Conservation (phyloP, 2,329 filamentous ascomycete species). For the Botrytis fragariae region DNA sequence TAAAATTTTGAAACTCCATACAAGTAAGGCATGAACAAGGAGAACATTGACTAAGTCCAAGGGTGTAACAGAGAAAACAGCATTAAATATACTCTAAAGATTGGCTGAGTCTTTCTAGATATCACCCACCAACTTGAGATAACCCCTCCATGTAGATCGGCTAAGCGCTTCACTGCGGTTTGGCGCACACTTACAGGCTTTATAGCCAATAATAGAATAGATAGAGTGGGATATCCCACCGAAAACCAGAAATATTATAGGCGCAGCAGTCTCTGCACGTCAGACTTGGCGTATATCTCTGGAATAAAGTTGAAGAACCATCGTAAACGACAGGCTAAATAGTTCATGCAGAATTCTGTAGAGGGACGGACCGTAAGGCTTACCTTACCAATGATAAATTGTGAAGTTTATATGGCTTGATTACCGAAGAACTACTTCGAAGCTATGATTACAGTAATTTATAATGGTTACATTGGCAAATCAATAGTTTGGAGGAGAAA, state of each 20-base stretch:
- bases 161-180: conserved; percentile 13
- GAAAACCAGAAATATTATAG: background rate
- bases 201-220: conserved; percentile 13
- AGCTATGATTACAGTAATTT: background rate
- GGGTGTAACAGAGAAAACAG: background rate
- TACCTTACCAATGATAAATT: background rate
- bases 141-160: conserved; percentile 12
- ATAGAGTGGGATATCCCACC: conserved; percentile 1
- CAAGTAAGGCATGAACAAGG: background rate
- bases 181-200: background rate
- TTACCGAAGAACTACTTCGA: background rate
- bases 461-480: background rate
- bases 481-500: background rate
- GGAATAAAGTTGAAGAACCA: background rate
- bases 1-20: background rate
- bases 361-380: background rate
- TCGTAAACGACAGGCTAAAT: background rate
- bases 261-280: conserved; percentile 14
- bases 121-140: background rate
- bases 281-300: background rate
- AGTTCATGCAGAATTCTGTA: background rate
- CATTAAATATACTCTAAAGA: background rate
- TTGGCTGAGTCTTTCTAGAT: conserved; percentile 11
- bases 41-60: background rate
- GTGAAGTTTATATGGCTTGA: background rate